A percentile compares a stretch with the other conserved stretches of the same genome.
Conservation (phyloP, 1,139 yeast species). For the Kodamaea sp. region DNA sequence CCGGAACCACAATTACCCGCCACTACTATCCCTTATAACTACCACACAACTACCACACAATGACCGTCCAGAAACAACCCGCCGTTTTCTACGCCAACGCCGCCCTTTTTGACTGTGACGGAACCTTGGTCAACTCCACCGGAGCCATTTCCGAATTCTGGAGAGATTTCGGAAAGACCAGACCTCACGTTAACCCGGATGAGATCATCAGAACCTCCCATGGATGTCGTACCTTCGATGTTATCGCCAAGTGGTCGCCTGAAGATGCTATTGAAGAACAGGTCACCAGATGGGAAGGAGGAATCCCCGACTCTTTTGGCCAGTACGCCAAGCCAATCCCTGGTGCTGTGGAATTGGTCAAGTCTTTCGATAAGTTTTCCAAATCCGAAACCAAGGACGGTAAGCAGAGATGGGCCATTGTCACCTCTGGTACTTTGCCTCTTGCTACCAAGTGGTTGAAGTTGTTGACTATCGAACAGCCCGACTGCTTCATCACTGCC, state of each 20-base stretch:
- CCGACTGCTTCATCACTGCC: constrained; percentile 77
- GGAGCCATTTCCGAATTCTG: constrained; percentile 82
- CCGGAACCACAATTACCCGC: too few species aligned
- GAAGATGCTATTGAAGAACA: constrained; percentile 68
- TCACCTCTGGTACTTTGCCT: constrained; percentile 77
- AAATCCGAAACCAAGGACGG: constrained; percentile 43
- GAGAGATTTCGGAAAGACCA: constrained; percentile 68
- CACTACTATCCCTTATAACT: too few species aligned
- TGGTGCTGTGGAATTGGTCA: constrained; percentile 68
- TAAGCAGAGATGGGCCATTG: constrained; percentile 73
- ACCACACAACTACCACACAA: constrained; percentile 11
- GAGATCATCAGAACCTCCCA: constrained; percentile 74
- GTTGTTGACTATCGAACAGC: constrained; percentile 60
- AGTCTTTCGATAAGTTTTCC: constrained; percentile 49
- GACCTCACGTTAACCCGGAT: constrained; percentile 71
- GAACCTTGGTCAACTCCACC: constrained; percentile 80
- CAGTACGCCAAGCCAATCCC: constrained; percentile 71
- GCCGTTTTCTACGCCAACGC: constrained; percentile 50
- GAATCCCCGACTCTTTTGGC: constrained; percentile 72
- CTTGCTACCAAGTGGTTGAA: constrained; percentile 81
- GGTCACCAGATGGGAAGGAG: constrained; percentile 68
- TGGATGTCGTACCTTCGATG: constrained; percentile 82
- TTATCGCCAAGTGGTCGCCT: constrained; percentile 72
- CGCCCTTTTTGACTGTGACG: constrained; percentile 79
- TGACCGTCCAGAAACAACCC: constrained; percentile 41